Percentiles rank a stretch among this genome's conserved stretches.
phyloP scores from a whole-genome alignment of 495 filamentous ascomycete species.

The Xylaria scruposa region DNA sequence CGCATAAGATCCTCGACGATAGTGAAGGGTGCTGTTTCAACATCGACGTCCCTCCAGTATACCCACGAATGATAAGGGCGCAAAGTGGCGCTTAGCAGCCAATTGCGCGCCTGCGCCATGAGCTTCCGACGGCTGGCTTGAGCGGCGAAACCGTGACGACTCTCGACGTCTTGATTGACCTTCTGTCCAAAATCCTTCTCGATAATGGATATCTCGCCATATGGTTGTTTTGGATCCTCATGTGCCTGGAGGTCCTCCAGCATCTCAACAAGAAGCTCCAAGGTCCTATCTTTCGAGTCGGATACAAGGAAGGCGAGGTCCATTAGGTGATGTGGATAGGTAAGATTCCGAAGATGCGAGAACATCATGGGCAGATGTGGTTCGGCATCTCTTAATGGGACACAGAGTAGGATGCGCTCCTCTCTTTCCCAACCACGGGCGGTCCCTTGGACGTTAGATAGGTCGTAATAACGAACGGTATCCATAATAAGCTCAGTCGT shows the following conservation, averaged over 20 bases:
- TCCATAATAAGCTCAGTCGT: slow-evolving; percentile 79
- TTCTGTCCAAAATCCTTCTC: slow-evolving; percentile 99
- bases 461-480: slow-evolving; percentile 96
- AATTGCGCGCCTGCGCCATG: slow-evolving; percentile 98
- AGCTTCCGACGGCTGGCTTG: slow-evolving; percentile 92
- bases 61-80: slow-evolving; percentile 98
- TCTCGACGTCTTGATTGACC: slow-evolving; percentile 97
- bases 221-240: slow-evolving; percentile 77
- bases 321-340: slow-evolving; percentile 95
- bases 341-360: slow-evolving; percentile 91
- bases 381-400: slow-evolving; percentile 91
- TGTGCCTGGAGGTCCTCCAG: slow-evolving; percentile 83
- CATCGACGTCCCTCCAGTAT: slow-evolving; percentile 99
- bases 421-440: slow-evolving; percentile 92
- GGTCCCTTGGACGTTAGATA: slow-evolving; percentile 86
- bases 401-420: slow-evolving; percentile 94
- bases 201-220: slow-evolving; percentile 95
- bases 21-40: slow-evolving; percentile 94
- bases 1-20: slow-evolving; percentile 98
- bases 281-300: slow-evolving; percentile 92
- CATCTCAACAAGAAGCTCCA: slow-evolving; percentile 73
- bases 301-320: slow-evolving; percentile 97
- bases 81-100: slow-evolving; percentile 91
- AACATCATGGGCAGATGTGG: slow-evolving; percentile 98
- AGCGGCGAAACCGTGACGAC: slow-evolving; percentile 95